Conservation (phyloP, 495 filamentous ascomycete genomes). For the Penicillium macrosclerotiorum region DNA sequence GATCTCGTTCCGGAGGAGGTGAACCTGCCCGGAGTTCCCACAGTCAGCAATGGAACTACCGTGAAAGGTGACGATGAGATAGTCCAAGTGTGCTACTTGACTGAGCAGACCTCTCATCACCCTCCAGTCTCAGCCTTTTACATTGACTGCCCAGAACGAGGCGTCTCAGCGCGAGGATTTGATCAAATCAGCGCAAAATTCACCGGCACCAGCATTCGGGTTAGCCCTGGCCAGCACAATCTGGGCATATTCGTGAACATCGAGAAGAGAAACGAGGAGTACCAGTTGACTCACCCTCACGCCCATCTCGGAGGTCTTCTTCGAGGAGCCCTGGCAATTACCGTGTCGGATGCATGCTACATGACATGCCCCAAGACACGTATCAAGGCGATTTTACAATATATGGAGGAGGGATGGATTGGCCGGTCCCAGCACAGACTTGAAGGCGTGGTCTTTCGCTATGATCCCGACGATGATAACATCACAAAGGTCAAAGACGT, state of each 20-base stretch:
- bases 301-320: conserved; percentile 90
- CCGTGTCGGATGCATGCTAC: conserved; percentile 83
- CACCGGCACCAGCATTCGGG: conserved; percentile 90
- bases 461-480: conserved; percentile 76
- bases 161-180: conserved; percentile 82
- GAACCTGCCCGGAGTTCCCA: conserved; percentile 30
- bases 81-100: conserved; percentile 84
- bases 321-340: conserved; percentile 77
- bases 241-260: conserved; percentile 92
- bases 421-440: conserved; percentile 87
- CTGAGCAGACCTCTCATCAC: conserved; percentile 98
- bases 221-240: conserved; percentile 89
- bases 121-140: conserved; percentile 96
- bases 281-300: conserved; percentile 89
- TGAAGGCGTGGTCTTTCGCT: conserved; percentile 86
- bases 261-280: conserved; percentile 78
- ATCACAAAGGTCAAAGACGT: conserved; percentile 80
- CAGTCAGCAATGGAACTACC: conserved; percentile 35
- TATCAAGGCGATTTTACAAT: conserved; percentile 87
- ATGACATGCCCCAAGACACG: conserved; percentile 82
- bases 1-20: conserved; percentile 55
- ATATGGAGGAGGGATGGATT: conserved; percentile 92
- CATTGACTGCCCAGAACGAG: conserved; percentile 88
- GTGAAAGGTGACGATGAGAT: conserved; percentile 44
- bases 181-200: conserved; percentile 98